A percentile compares a stretch with the other conserved stretches of the same genome.
Conservation (phyloP, 2,329 filamentous ascomycete species). For the Talaromyces sp. region DNA sequence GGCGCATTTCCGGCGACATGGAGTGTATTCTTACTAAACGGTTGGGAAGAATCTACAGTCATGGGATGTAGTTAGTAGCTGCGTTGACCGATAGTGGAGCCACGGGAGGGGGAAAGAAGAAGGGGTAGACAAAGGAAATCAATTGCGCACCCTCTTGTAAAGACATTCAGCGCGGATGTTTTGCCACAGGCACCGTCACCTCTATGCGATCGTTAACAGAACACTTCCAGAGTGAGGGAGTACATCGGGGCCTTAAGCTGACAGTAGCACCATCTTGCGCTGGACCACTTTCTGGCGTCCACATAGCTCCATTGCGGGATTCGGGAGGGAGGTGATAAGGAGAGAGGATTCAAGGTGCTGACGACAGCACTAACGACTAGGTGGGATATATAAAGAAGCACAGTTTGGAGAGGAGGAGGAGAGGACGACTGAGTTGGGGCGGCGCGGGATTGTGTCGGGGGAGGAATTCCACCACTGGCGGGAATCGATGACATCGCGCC, state of each 20-base stretch:
- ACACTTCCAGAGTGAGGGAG: neutral
- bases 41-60: constrained; percentile 83
- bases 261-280: constrained; percentile 95
- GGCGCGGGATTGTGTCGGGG: constrained; percentile 17
- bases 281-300: constrained; percentile 82
- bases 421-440: too few species aligned
- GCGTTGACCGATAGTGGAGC: constrained; percentile 3
- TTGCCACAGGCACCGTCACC: constrained; percentile 97
- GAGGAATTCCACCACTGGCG: constrained; percentile 30
- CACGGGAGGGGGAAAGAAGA: constrained; percentile 23
- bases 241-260: constrained; percentile 20
- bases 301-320: constrained; percentile 58
- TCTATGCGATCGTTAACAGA: constrained; percentile 51
- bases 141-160: constrained; percentile 81
- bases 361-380: neutral
- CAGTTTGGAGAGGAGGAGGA: too few species aligned
- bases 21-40: constrained; percentile 69
- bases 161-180: constrained; percentile 95
- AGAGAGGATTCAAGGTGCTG: neutral
- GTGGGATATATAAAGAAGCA: neutral
- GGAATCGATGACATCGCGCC: constrained; percentile 40
- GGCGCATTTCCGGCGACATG: neutral
- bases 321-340: neutral
- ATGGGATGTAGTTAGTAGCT: constrained; percentile 20
- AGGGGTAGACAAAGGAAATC: neutral